phyloP scores from a whole-genome alignment of 2,329 filamentous ascomycete species.

The Aspergillus aculeatus region DNA sequence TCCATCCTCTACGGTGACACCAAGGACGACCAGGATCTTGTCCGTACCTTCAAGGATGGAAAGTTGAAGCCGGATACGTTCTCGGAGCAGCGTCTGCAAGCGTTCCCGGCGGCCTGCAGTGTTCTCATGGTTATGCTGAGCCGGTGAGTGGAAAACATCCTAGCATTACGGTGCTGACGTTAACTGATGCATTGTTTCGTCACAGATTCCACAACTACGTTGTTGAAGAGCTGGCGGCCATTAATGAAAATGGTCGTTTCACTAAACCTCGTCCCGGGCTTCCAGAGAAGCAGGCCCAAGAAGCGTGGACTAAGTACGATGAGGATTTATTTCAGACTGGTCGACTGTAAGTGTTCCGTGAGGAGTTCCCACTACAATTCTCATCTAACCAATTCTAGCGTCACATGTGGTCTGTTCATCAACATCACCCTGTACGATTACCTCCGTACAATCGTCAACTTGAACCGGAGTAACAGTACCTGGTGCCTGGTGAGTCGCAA shows the following conservation, averaged over 20 bases:
- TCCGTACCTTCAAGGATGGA: constrained; percentile 66
- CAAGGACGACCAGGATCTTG: constrained; percentile 49
- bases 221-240: constrained; percentile 73
- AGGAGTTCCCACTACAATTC: background rate
- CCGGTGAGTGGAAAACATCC: constrained; percentile 22
- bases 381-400: constrained; percentile 30
- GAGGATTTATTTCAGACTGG: constrained; percentile 78
- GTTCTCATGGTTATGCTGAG: constrained; percentile 72
- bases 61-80: constrained; percentile 71
- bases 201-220: constrained; percentile 77
- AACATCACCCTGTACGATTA: constrained; percentile 79
- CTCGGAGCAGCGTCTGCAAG: constrained; percentile 67
- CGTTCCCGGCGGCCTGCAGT: constrained; percentile 69
- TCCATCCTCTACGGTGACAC: constrained; percentile 68
- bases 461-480: constrained; percentile 69
- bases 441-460: constrained; percentile 72
- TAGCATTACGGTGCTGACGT: background rate
- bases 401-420: constrained; percentile 73
- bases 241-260: constrained; percentile 83
- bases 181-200: background rate
- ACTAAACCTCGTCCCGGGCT: constrained; percentile 58
- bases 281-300: constrained; percentile 49
- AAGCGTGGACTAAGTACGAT: constrained; percentile 67
- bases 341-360: constrained; percentile 49
- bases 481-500: constrained; percentile 63